Conservation (phyloP, 2,329 filamentous ascomycete genomes). For the Epichloe amarillans region DNA sequence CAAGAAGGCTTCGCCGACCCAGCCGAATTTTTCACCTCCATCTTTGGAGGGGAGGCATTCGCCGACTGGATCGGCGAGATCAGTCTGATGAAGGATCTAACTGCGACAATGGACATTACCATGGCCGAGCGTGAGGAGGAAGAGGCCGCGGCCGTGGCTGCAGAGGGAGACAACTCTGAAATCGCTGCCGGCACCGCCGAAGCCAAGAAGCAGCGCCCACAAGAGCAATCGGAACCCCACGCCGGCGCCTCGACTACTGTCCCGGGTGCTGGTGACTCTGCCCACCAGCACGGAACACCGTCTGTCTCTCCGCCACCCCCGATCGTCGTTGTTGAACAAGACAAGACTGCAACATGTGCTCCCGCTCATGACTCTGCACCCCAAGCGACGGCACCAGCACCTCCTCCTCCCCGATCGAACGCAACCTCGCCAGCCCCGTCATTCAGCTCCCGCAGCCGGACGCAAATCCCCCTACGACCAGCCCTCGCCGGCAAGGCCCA, state of each 20-base stretch:
- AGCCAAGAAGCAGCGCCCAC: conserved; percentile 41
- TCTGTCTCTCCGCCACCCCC: conserved; percentile 16
- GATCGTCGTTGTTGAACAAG: conserved; percentile 27
- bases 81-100: conserved; percentile 95
- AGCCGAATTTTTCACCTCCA: conserved; percentile 94
- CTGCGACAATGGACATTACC: conserved; percentile 95
- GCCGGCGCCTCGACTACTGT: conserved; percentile 13
- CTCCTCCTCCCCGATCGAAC: conserved; percentile 20
- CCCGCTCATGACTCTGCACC: conserved; percentile 9
- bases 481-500: conserved; percentile 71
- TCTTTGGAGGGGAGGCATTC: conserved; percentile 95
- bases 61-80: conserved; percentile 96
- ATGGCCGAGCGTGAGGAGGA: conserved; percentile 60
- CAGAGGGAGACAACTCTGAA: conserved; percentile 30
- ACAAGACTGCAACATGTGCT: conserved; percentile 15
- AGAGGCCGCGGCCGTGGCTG: conserved; percentile 18
- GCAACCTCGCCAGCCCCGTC: conserved; percentile 29
- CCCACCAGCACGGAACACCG: conserved; percentile 9
- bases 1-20: conserved; percentile 90
- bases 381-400: conserved; percentile 7
- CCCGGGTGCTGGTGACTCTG: conserved; percentile 11
- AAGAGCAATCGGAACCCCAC: conserved; percentile 17
- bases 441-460: conserved; percentile 28
- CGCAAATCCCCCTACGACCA: conserved; percentile 57
- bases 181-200: conserved; percentile 45